A percentile compares a stretch with the other conserved stretches of the same genome.
These are phyloP conservation scores for Phytophthora multivora DNA, from an alignment of 352 stramenopile species.

Conservation along the genomic window DNA sequence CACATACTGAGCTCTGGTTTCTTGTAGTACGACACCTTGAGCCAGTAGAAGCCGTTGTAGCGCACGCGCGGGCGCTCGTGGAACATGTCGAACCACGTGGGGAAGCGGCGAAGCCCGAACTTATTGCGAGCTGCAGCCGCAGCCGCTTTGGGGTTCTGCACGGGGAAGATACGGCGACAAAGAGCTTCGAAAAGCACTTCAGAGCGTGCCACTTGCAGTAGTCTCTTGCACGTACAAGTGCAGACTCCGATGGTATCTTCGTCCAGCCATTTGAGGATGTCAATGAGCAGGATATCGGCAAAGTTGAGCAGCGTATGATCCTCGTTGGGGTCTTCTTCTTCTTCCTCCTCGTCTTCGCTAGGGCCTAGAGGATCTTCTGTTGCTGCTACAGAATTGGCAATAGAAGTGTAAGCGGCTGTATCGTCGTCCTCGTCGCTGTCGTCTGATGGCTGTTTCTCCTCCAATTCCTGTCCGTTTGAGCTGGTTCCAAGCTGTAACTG, in stretches of 20 bases:
- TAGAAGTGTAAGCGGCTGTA: neutral
- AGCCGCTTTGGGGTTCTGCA: conserved; percentile 58
- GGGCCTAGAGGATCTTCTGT: conserved; percentile 3
- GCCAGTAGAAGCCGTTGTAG: conserved; percentile 83
- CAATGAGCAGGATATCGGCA: conserved; percentile 67
- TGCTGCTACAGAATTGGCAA: neutral
- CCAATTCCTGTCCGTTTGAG: conserved; percentile 11
- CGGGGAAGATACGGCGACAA: conserved; percentile 74
- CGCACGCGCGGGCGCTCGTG: conserved; percentile 65
- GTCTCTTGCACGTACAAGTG: conserved; percentile 57
- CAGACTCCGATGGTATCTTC: conserved; percentile 71
- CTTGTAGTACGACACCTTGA: conserved; percentile 85
- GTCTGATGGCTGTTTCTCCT: conserved; percentile 22
- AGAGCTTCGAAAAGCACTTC: conserved; percentile 72
- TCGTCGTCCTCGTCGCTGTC: conserved; percentile 27
- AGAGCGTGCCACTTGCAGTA: conserved; percentile 53
- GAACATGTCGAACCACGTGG: conserved; percentile 81
- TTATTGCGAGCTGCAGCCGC: conserved; percentile 46
- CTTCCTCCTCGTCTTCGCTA: conserved; percentile 37
- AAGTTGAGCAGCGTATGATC: conserved; percentile 66
- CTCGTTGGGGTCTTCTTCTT: conserved; percentile 28
- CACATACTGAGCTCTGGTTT: conserved; percentile 88
- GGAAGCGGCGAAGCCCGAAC: conserved; percentile 68
- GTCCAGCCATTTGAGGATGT: conserved; percentile 74
- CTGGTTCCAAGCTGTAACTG: conserved; percentile 3